phyloP scores from a whole-genome alignment of 805 yeast genomes.

The Yarrowia sp. region DNA sequence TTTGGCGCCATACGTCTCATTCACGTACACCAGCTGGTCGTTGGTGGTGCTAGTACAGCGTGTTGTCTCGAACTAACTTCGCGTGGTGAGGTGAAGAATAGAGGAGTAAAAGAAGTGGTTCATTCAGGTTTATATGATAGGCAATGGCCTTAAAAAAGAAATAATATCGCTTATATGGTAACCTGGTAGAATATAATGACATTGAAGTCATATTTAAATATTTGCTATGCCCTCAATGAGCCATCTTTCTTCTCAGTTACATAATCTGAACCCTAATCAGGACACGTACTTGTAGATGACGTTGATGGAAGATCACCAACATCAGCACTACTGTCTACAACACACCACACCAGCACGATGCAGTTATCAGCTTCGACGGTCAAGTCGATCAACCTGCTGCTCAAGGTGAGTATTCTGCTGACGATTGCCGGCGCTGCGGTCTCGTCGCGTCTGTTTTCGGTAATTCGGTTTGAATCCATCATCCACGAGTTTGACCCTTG shows the following conservation, averaged over 20 bases:
- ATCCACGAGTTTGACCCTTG: slow-evolving; percentile 82
- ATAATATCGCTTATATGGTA: no score
- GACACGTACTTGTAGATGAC: slow-evolving; percentile 19
- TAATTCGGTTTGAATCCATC: slow-evolving; percentile 89
- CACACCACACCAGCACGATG: slow-evolving; percentile 4
- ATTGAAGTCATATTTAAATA: neutral
- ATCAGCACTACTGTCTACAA: neutral
- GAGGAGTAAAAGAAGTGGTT: neutral
- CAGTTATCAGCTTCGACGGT: slow-evolving; percentile 23
- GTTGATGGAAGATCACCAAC: neutral
- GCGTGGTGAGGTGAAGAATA: neutral
- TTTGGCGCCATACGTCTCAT: neutral
- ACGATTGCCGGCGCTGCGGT: slow-evolving; percentile 88
- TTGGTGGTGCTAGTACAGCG: no score
- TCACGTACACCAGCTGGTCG: neutral
- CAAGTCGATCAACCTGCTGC: slow-evolving; percentile 37
- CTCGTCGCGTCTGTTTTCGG: slow-evolving; percentile 91
- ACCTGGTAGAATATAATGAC: no score
- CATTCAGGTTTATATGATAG: neutral
- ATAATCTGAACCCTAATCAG: slow-evolving; percentile 16
- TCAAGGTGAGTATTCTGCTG: slow-evolving; percentile 65
- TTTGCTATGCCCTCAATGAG: neutral
- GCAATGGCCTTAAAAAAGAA: neutral
- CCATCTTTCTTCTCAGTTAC: neutral
- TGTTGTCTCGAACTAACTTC: neutral